These are phyloP conservation scores for Sporothrix pseudoabietina DNA, from an alignment of 2,329 filamentous ascomycete genomes.

Conservation along the genomic window DNA sequence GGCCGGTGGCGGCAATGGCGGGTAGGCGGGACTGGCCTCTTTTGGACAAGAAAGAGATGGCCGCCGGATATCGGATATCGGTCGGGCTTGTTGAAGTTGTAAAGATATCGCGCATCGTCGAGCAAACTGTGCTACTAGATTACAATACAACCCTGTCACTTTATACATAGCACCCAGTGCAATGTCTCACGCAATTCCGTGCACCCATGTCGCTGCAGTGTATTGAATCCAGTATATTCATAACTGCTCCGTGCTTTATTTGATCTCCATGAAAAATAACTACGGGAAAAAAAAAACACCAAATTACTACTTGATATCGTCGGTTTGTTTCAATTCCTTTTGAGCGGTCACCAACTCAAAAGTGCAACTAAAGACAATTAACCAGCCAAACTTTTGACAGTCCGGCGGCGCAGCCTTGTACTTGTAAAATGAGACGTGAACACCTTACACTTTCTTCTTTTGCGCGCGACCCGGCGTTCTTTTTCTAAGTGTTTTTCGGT, in stretches of 20 bases:
- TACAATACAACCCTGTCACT: not conserved
- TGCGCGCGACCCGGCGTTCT: not conserved
- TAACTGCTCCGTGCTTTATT: not conserved
- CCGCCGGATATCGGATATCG: not conserved
- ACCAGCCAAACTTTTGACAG: not conserved
- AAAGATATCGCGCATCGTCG: not conserved
- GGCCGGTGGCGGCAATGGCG: slow-evolving; percentile 3
- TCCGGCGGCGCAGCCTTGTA: not conserved
- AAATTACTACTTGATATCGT: slow-evolving; percentile 9
- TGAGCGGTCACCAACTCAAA: not conserved
- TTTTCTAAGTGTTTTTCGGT: not conserved
- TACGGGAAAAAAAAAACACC: not conserved
- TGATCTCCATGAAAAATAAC: not conserved
- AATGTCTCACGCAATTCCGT: not conserved
- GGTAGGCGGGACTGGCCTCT: slow-evolving; percentile 1
- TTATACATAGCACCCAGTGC: not conserved
- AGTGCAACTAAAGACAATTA: slow-evolving; percentile 4
- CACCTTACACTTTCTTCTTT: not conserved
- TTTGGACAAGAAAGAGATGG: not conserved
- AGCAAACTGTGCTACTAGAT: not conserved
- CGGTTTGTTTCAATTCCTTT: not conserved
- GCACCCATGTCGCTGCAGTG: not conserved
- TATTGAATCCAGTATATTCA: not conserved
- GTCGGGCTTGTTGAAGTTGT: not conserved
- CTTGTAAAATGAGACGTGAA: not conserved